phyloP scores from a whole-genome alignment of 2,329 filamentous ascomycete species.

The Monosporascus sp. region DNA sequence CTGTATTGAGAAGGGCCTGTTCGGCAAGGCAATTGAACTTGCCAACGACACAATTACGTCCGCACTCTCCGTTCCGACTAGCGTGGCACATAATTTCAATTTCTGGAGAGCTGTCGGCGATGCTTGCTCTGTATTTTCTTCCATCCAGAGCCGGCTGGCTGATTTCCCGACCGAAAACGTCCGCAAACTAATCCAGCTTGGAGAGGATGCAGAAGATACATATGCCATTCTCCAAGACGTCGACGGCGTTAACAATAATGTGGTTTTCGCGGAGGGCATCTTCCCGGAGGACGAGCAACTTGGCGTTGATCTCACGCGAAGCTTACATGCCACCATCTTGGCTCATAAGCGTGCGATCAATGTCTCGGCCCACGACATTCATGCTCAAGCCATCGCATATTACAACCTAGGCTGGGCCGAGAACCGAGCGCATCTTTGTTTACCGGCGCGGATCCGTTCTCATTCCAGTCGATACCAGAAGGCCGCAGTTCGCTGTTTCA shows the following conservation, averaged over 20 bases:
- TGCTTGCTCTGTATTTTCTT: constrained; percentile 78
- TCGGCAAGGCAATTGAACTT: constrained; percentile 72
- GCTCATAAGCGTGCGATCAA: constrained; percentile 83
- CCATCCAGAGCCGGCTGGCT: constrained; percentile 61
- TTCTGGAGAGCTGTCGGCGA: constrained; percentile 92
- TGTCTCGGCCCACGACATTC: constrained; percentile 64
- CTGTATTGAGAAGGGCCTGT: constrained; percentile 75
- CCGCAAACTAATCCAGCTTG: constrained; percentile 50
- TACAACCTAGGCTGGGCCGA: constrained; percentile 97
- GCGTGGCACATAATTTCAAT: constrained; percentile 73
- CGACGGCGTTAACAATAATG: constrained; percentile 54
- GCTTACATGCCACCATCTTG: constrained; percentile 68
- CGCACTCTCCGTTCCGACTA: constrained; percentile 55
- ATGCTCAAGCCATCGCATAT: constrained; percentile 92
- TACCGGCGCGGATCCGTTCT: constrained; percentile 47
- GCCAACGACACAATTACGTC: constrained; percentile 65
- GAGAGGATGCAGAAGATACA: constrained; percentile 43
- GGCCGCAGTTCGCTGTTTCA: constrained; percentile 84
- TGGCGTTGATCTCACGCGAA: constrained; percentile 49
- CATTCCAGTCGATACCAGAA: constrained; percentile 66
- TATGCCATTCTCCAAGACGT: constrained; percentile 62
- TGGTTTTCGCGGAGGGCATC: constrained; percentile 39
- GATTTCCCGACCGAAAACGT: constrained; percentile 59
- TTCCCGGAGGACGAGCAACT: constrained; percentile 43
- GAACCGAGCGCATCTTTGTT: constrained; percentile 68